Conservation (phyloP, 192 early-diverging fungal species). For the Umbelopsis ramanniana region DNA sequence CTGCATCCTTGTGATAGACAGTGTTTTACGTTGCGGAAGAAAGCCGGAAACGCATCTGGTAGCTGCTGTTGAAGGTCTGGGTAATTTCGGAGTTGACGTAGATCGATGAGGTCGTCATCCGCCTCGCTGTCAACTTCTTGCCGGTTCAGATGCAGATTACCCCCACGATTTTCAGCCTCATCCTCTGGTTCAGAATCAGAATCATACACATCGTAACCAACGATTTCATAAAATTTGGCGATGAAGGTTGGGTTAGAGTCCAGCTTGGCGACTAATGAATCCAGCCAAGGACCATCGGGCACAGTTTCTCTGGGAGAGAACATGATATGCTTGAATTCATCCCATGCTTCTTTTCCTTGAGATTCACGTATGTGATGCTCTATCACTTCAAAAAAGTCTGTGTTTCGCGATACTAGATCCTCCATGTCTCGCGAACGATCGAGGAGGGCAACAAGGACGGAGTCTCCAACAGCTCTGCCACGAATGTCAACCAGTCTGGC, state of each 20-base stretch:
- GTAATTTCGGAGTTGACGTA: conserved; percentile 4
- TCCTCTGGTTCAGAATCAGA: conserved; percentile 14
- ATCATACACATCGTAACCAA: conserved; percentile 33
- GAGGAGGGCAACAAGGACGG: conserved; percentile 35
- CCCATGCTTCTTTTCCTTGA: conserved; percentile 32
- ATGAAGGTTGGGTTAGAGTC: conserved; percentile 33
- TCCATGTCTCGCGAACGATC: conserved; percentile 37
- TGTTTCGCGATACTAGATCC: conserved; percentile 27
- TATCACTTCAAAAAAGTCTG: conserved; percentile 29
- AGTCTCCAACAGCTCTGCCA: conserved; percentile 25
- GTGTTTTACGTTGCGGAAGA: conserved; percentile 25
- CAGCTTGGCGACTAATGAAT: conserved; percentile 21
- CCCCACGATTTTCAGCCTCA: background rate
- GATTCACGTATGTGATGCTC: conserved; percentile 29
- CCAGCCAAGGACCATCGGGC: conserved; percentile 36
- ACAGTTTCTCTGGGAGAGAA: conserved; percentile 35
- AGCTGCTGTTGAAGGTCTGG: conserved; percentile 18
- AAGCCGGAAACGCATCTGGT: conserved; percentile 14
- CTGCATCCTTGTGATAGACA: conserved; percentile 14
- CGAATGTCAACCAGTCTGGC: conserved; percentile 21
- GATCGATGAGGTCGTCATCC: background rate
- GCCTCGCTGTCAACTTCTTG: background rate
- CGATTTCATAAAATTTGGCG: conserved; percentile 40
- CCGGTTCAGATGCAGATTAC: background rate
- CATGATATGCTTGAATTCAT: conserved; percentile 32